Evolutionary conservation across 2,329 filamentous ascomycete genomes (phyloP).

Genomic region (Incumbomyces lentus): DNA sequence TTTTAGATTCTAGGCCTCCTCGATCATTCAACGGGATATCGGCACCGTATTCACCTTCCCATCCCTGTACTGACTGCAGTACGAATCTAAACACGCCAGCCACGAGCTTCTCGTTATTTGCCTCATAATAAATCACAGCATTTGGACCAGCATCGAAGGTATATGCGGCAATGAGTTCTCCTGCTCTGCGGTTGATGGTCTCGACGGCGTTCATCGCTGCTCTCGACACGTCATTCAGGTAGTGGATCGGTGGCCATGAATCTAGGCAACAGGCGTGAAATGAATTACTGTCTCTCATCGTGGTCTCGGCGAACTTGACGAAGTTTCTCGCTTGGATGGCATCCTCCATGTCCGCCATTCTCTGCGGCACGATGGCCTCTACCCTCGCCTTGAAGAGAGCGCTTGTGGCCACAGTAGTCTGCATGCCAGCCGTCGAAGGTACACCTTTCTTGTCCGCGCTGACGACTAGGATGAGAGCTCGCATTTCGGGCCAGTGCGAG

Average conservation of each 20-base stretch:
- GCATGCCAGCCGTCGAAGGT: constrained; percentile 87
- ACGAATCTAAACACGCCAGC: constrained; percentile 67
- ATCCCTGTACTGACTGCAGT: constrained; percentile 45
- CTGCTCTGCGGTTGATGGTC: constrained; percentile 70
- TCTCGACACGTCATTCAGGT: constrained; percentile 87
- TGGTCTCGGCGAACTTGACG: constrained; percentile 72
- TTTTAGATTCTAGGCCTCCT: constrained; percentile 50
- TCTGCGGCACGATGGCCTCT: constrained; percentile 62
- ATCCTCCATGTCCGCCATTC: constrained; percentile 77
- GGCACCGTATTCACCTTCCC: constrained; percentile 49
- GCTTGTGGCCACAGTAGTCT: constrained; percentile 86
- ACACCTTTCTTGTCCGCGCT: constrained; percentile 94
- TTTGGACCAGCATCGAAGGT: constrained; percentile 97
- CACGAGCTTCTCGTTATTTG: constrained; percentile 62
- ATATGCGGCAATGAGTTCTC: constrained; percentile 76
- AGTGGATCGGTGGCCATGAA: constrained; percentile 95
- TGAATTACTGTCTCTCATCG: constrained; percentile 93
- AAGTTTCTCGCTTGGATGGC: constrained; percentile 74
- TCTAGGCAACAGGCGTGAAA: constrained; percentile 95
- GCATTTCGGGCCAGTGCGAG: constrained; percentile 91
- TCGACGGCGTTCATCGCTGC: constrained; percentile 84
- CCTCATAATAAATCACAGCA: constrained; percentile 89
- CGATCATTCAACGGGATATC: constrained; percentile 40
- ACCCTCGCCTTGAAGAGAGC: constrained; percentile 74
- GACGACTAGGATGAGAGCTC: constrained; percentile 80